Base-by-base conservation (phyloP, 164 flowering plant genomes). In the Nelumbo lutea region DNA sequence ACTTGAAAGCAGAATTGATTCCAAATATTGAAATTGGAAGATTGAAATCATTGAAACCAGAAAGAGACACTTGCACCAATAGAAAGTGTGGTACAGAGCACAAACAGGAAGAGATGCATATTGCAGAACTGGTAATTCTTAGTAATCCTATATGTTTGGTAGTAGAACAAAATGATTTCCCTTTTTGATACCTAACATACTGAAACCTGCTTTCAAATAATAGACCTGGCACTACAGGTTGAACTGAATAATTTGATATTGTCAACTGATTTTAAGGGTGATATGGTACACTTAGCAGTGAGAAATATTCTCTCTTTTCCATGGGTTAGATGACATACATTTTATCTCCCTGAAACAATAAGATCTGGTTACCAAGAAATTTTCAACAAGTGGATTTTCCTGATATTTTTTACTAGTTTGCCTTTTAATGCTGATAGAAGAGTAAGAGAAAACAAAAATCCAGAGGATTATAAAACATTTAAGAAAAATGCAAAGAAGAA, bases 1-100 rank as follows among this genome's bases (percentile, higher is more conserved):
- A 45, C 61, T 65, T 47, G 13, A 76, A 63, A 73, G 61, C 73
- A 56, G 44, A 55, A 60, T 40, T 5, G 58, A 68, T 38, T 73
- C 76, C 83, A 51, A 84, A 83, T 72, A 73, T 74, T 55, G 86
- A 86, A 79, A 62, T 42, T 15, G 84, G 86, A 76, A 79, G 79
- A 51, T 81, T 82, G 84, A 87, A 74, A 10, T 67, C 83, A 3
- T 83, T 81, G 27, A 85, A 83, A 79, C 56, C 15, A 48, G 77
- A 81, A 66, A 60, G 68, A 68, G 59, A 62, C 42, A 42, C 74
- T 73, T 62, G 41, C 7, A 68, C 70, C 27, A 43, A 64, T 44
- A 78, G 76, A 73, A 65, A 41, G 46, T 53, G 40, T 9, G 58
- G 0, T 43, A 73, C 45, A 69, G 68, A 59, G 62, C 61, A 46